Conservation (phyloP, 2,329 filamentous ascomycete genomes). For the Colletotrichum costaricense region DNA sequence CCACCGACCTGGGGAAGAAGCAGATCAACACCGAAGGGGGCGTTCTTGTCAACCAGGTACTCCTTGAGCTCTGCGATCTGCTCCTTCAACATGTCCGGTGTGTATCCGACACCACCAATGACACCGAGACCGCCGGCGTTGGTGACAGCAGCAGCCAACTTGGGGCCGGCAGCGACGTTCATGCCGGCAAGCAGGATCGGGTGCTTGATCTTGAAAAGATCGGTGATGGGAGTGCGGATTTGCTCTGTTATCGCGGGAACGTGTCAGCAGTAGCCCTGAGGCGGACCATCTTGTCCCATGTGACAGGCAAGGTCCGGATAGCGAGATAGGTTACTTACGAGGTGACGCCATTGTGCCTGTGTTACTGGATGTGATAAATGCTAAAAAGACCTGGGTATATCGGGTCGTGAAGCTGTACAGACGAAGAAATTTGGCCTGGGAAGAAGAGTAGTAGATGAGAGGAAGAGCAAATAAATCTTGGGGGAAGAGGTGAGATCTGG, state of each 20-base stretch:
- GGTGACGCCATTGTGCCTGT: constrained; percentile 76
- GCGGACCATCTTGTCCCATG: constrained; percentile 12
- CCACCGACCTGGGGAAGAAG: constrained; percentile 95
- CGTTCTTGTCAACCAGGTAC: constrained; percentile 88
- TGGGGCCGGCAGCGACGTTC: constrained; percentile 98
- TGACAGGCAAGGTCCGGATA: constrained; percentile 24
- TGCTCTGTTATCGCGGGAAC: constrained; percentile 67
- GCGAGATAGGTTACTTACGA: constrained; percentile 67
- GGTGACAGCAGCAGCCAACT: constrained; percentile 94
- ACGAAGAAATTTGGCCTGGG: constrained; percentile 29
- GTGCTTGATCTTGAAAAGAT: constrained; percentile 98
- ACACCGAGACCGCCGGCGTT: constrained; percentile 97
- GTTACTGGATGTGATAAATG: constrained; percentile 1
- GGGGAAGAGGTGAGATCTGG: neutral
- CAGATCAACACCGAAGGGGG: constrained; percentile 94
- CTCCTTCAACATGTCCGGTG: constrained; percentile 95
- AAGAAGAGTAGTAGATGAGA: constrained; percentile 3
- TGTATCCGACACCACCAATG: constrained; percentile 95
- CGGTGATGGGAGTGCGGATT: constrained; percentile 91
- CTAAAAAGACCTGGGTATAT: constrained; percentile 21
- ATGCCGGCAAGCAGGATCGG: constrained; percentile 96
- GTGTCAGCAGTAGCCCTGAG: constrained; percentile 36
- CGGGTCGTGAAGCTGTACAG: constrained; percentile 28
- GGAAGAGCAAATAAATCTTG: constrained; percentile 12
- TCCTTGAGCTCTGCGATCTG: constrained; percentile 95